Evolutionary conservation across 2,329 filamentous ascomycete species (phyloP).

Genomic region (Ceratocystis albifundus): DNA sequence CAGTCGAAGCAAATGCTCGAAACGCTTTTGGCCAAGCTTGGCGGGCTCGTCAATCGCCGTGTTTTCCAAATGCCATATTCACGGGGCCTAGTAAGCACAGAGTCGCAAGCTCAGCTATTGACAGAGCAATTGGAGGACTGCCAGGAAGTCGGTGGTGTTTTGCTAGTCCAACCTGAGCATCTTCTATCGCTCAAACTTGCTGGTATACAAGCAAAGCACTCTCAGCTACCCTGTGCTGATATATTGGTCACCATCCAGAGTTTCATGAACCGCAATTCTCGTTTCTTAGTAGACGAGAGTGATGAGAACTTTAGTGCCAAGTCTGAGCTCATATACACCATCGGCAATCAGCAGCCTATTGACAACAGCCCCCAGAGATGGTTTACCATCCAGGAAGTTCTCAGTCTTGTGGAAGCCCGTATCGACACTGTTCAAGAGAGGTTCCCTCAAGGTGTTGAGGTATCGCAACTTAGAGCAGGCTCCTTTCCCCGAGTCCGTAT

Average conservation of each 20-base stretch:
- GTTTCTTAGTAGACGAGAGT: conserved; percentile 54
- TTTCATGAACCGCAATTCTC: conserved; percentile 35
- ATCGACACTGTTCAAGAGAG: conserved; percentile 27
- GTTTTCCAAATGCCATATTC: conserved; percentile 51
- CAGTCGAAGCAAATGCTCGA: conserved; percentile 50
- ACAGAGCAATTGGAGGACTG: conserved; percentile 36
- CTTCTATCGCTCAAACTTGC: conserved; percentile 53
- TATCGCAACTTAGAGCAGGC: conserved; percentile 29
- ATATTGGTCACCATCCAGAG: conserved; percentile 34
- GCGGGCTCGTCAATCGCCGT: conserved; percentile 43
- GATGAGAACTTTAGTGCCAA: conserved; percentile 51
- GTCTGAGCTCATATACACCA: conserved; percentile 53
- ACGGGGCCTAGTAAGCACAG: conserved; percentile 30
- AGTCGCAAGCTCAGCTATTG: conserved; percentile 30
- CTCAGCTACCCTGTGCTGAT: neutral
- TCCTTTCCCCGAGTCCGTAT: conserved; percentile 41
- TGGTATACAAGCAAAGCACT: conserved; percentile 37
- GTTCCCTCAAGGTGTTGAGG: conserved; percentile 35
- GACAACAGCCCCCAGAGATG: conserved; percentile 47
- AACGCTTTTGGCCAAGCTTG: conserved; percentile 43
- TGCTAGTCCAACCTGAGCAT: conserved; percentile 54
- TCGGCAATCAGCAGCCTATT: conserved; percentile 41
- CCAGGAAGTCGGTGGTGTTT: conserved; percentile 39
- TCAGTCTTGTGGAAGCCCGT: conserved; percentile 34
- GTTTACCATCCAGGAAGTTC: conserved; percentile 42